Base-by-base conservation (phyloP, 306 rosid genomes). In the Citrullus colocynthis region DNA sequence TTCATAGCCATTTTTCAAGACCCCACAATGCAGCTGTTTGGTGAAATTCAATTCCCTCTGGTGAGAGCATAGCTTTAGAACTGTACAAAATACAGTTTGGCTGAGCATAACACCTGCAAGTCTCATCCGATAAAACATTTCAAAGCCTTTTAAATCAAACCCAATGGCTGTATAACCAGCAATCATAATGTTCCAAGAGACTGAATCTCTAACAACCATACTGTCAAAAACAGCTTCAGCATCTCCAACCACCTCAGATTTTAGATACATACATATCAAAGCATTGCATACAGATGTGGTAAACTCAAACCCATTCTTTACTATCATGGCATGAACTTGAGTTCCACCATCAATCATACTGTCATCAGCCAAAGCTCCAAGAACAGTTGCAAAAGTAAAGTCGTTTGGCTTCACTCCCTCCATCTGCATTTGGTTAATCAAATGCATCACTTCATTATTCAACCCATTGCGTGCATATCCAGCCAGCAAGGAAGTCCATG, bases 131-230 rank as follows among this genome's bases (percentile, higher is more conserved):
- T 80, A 44, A 83, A 90, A 93, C 66, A 85, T 80, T 73, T 85
- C 85, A 76, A 91, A 83, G 66, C 92, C 93, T 80, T 88, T 87
- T 62, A 87, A 81, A 80, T 90, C 83, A 17, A 83, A 83, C 69
- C 89, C 88, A 62, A 87, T 90, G 18, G 75, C 76, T 57, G 88
- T 88, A n/a, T 83, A 85, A 28, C 93, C 98, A 7, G 91, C 84
- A 81, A 90, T 82, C 88, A 93, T 85, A 74, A 93, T 81, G 58
- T 89, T 93, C 98, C 97, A 91, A 48, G 94, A 86, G 80, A 93
- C 91, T 21, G 80, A 82, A 82, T 90, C 85, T 83, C 81, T 91
- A 63, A 48, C 55, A 70, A 81, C 80, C 91, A 90, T 80, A 63
- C 78, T 28, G 81, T 87, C 86, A 78, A 93, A 93, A 83, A 93